Evolutionary conservation across 305 asterid species (phyloP), one percentile per base, ranked within the genome.

Genomic region (Withania somnifera): DNA sequence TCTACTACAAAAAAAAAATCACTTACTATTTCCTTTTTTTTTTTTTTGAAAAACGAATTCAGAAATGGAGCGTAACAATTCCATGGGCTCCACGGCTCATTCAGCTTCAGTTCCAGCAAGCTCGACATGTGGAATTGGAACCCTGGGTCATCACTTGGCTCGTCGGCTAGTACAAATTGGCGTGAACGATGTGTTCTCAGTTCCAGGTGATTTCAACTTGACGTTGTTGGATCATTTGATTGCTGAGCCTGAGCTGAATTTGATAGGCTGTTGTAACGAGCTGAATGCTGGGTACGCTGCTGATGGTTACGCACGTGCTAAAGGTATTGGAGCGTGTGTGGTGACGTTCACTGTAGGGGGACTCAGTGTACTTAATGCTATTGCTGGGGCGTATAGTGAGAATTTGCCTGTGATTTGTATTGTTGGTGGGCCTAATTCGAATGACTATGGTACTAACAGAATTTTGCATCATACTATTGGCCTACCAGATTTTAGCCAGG

Each of bases 271-370:
- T 82, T 93, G 97, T 82, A 94, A 93, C 85, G 97, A 94, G 86
- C 96, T 94, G 42, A 94, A 94, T 82, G 98, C 98, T 24, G 97
- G 98, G 1, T 94, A 93, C 78, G 97, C 98, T 0, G 97, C 98
- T 5, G 98, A 94, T 8, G 98, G 98, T 2, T 94, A 88, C 83
- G 97, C 98, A 45, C 86, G 97, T 86, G 89, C 92, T 7, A 91
- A 97, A 0, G 96, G 98, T 4, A 97, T 93, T 50, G 98, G 98
- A 38, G 98, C 96, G 1, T 95, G 98, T 86, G 98, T 83, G 5
- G 96, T 93, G 32, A 93, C 98, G 11, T 95, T 95, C 34, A 92
- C 98, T 1, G 98, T 94, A 19, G 98, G 98, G 1, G 98, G 98
- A 1, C 77, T 94, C 84, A 93, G 97, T 58, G 93, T 91, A 4